Conservation (phyloP, 108 stramenopile genomes). For the Fragilaria radians region DNA sequence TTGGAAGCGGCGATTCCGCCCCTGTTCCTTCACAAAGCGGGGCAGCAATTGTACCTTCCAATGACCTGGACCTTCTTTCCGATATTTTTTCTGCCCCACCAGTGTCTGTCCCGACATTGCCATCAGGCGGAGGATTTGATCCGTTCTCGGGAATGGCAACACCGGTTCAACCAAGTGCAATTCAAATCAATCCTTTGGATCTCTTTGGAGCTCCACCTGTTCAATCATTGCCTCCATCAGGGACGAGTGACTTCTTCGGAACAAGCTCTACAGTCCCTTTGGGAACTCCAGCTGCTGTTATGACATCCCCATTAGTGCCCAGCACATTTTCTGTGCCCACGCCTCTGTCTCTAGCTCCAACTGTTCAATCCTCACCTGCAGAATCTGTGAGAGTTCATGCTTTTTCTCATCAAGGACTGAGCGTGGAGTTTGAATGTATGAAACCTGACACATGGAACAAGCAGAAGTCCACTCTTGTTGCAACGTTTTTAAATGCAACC, state of each 20-base stretch:
- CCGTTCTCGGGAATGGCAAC: conserved; percentile 17
- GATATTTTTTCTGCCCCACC: conserved; percentile 85
- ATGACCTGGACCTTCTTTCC: conserved; percentile 82
- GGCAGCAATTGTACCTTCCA: conserved; percentile 28
- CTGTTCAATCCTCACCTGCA: conserved; percentile 3
- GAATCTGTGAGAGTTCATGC: conserved; percentile 46
- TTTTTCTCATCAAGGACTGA: conserved; percentile 63
- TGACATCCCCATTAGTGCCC: conserved; percentile 6
- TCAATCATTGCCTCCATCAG: conserved; percentile 30
- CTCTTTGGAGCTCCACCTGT: conserved; percentile 39
- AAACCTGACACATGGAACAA: conserved; percentile 81
- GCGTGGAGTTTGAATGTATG: conserved; percentile 77
- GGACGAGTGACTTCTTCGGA: conserved; percentile 55
- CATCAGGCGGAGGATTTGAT: conserved; percentile 31
- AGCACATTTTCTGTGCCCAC: conserved; percentile 5
- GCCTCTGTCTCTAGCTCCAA: too few species aligned
- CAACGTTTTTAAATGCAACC: conserved; percentile 82
- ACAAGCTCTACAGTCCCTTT: conserved; percentile 24
- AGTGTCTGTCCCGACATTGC: conserved; percentile 23
- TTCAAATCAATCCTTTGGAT: conserved; percentile 10
- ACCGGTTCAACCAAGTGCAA: conserved; percentile 1
- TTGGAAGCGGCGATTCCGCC: conserved; percentile 60
- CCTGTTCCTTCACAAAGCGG: conserved; percentile 10
- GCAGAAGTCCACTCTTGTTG: conserved; percentile 63
- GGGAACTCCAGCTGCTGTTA: conserved; percentile 18